Conservation (phyloP, 768 basidiomycete genomes). For the Pleurotus tuber-regium region DNA sequence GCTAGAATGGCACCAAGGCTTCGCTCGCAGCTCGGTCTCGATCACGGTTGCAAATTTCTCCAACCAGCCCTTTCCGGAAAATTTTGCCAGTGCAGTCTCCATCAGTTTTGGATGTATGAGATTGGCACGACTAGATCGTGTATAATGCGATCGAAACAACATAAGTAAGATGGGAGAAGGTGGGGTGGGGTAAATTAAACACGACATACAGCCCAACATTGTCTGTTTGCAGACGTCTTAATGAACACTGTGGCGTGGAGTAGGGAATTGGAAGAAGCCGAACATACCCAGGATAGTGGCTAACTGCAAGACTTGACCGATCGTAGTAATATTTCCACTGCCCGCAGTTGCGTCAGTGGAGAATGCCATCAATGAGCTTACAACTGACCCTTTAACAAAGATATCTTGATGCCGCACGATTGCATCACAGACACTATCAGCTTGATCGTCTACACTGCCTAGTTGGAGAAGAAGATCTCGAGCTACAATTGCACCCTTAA, state of each 20-base stretch:
- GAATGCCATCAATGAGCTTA: neutral
- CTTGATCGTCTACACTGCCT: conserved; percentile 45
- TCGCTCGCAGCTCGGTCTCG: conserved; percentile 41
- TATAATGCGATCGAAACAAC: conserved; percentile 9
- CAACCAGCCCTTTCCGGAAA: conserved; percentile 45
- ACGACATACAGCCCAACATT: conserved; percentile 41
- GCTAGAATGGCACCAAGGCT: conserved; percentile 51
- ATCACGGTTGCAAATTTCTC: conserved; percentile 40
- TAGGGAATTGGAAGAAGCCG: neutral
- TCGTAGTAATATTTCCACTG: conserved; percentile 47
- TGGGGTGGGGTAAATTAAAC: neutral
- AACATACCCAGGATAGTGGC: conserved; percentile 44
- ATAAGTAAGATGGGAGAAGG: conserved; percentile 7
- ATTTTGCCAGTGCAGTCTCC: conserved; percentile 35
- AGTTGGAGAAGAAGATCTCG: conserved; percentile 42
- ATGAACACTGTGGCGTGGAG: conserved; percentile 11
- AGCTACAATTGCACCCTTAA: conserved; percentile 52
- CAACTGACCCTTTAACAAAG: conserved; percentile 41
- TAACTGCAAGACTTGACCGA: conserved; percentile 48
- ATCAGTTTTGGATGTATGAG: conserved; percentile 39
- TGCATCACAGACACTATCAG: conserved; percentile 50
- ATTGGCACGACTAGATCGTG: conserved; percentile 36
- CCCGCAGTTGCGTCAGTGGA: conserved; percentile 1
- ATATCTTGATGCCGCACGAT: conserved; percentile 47
- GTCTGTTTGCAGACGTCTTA: conserved; percentile 23